Base-by-base conservation (phyloP, 768 basidiomycete species). In the Omphalotus guepiniiformis region DNA sequence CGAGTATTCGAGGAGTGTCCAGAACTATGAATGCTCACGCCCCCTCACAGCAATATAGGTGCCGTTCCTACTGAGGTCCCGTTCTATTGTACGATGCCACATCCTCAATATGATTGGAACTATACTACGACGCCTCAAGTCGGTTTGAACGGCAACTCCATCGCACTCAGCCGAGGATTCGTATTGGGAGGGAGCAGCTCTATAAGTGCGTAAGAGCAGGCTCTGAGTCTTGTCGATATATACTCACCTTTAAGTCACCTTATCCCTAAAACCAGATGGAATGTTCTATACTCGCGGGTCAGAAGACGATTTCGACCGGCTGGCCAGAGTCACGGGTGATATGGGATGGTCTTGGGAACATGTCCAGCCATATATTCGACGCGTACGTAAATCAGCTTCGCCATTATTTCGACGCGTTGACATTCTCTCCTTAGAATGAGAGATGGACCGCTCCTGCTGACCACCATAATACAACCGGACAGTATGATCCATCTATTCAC, bases 401-500 rank as follows among this genome's bases (percentile, higher is more conserved):
- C 27, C 12, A 5, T 16, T 23, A 40, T 19, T 22, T 40, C 23
- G 15, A n/a, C 13, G 12, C 30, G 15, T 45, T 12, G 15, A 42
- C 6, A 11, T 21, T 6, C 26, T 19, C 23, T 19, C 6, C 18
- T 21, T 6, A 43, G 46, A 54, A 39, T 25, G 46, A 49, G 38
- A 39, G 19, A 36, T 49, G 48, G 49, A 65, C 60, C 19, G 54
- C 53, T 3, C 43, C 49, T 12, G 42, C 49, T 32, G 42, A 43
- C 19, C 22, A 39, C 35, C 49, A 43, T 36, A 36, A 43, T 26
- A 50, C 42, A 22, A 45, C 37, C n/a, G 66, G 66, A n/a, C 56
- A 69, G 41, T 64, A 60, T 41, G 46, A 62, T 39, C 66, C 67
- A 4, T 45, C 52, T 12, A 53, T 62, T 34, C 64, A 68, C 41